Evolutionary conservation across 2,329 filamentous ascomycete genomes (phyloP), one percentile per base, ranked within the genome.

Genomic region (Fusarium proliferatum): DNA sequence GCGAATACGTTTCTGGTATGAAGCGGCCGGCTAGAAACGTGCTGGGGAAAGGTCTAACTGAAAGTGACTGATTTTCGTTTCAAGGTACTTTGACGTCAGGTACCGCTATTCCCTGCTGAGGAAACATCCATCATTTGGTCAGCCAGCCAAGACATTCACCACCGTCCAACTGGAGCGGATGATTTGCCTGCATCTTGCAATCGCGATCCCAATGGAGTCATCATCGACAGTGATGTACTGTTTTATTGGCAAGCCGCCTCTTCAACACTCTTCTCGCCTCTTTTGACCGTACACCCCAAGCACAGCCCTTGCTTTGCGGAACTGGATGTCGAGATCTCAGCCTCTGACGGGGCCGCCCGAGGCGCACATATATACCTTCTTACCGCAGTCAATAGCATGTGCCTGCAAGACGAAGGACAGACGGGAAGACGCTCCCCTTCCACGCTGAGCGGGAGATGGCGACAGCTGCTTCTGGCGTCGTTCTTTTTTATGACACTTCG

Each of bases 1-100:
- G 72, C 75, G 67, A 65, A 67, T 76, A 77, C 75, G 75, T 69
- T 77, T 77, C 75, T 71, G 75, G 75, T 67, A 76, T 76, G 58
- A 65, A 73, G 73, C 59, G 62, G 57, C 62, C 55, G 43, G 71
- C 75, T 77, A 67, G 64, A 72, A 69, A 74, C 72, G 60, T 77
- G 68, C 73, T 62, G 70, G 71, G 73, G 60, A 71, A 57, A 71
- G 55, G 51, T 61, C 71, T 68, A 73, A 69, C 65, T 69, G 52
- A n/a, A 72, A 72, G 59, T 66, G 56, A 71, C 71, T 69, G 67
- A 33, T 57, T 69, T 71, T 74, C 57, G 71, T 72, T 74, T 74
- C 71, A 74, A 34, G 67, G 67, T 74, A 74, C 71, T 59, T 74
- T 39, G 48, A 49, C 46, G 51, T 30, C 59, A 72, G 61, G 71